Evolutionary conservation across 2,329 filamentous ascomycete genomes (phyloP).

Genomic region (Colletotrichum godetiae): DNA sequence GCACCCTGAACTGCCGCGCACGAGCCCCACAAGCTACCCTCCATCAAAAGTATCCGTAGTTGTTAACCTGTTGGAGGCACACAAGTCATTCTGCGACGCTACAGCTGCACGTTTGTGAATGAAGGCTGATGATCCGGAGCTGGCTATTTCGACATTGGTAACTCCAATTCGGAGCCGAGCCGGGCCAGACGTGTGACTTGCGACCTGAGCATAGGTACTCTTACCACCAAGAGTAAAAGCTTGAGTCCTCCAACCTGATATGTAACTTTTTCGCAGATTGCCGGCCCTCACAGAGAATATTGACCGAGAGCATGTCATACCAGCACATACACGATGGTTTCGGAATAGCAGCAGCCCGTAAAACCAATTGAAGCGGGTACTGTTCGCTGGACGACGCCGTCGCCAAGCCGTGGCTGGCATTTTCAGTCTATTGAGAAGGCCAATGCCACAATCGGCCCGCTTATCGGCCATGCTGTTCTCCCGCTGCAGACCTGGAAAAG

Average conservation of each 20-base stretch:
- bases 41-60: background rate
- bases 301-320: background rate
- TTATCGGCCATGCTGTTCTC: background rate
- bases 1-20: conserved; percentile 14
- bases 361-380: background rate
- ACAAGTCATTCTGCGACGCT: conserved; percentile 6
- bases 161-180: background rate
- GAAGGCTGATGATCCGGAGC: background rate
- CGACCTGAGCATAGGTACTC: background rate
- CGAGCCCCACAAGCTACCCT: background rate
- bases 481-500: background rate
- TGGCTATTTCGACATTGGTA: background rate
- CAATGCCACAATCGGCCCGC: conserved; percentile 3
- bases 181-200: background rate
- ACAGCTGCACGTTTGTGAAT: conserved; percentile 4
- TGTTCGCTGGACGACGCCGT: background rate
- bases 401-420: conserved; percentile 1
- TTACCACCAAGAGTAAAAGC: background rate
- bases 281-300: background rate
- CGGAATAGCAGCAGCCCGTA: background rate
- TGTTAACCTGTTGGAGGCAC: background rate
- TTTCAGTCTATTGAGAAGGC: background rate
- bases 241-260: background rate
- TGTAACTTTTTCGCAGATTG: background rate
- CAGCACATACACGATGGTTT: background rate